Evolutionary conservation across 2,329 filamentous ascomycete genomes (phyloP).

Genomic region (Neonectria magnoliae): DNA sequence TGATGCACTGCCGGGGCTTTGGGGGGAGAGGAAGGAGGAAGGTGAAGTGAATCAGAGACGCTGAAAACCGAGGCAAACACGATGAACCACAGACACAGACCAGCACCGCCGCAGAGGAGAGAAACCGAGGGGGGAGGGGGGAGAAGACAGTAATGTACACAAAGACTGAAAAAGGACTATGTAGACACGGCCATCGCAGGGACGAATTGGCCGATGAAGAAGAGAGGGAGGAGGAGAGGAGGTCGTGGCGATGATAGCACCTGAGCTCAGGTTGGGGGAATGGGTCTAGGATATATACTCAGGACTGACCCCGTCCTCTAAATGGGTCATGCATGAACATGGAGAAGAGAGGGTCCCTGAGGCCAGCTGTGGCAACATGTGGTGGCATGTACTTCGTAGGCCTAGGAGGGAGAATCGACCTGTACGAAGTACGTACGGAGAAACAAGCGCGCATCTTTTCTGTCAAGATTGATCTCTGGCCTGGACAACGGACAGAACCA

Average conservation of each 20-base stretch:
- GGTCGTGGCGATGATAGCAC: constrained; percentile 42
- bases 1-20: constrained; percentile 34
- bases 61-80: constrained; percentile 41
- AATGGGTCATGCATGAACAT: constrained; percentile 51
- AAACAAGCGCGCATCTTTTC: constrained; percentile 44
- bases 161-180: constrained; percentile 41
- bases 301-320: constrained; percentile 38
- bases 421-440: constrained; percentile 39
- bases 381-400: constrained; percentile 26
- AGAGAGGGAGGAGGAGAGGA: constrained; percentile 39
- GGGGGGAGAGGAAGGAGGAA: constrained; percentile 4
- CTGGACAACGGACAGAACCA: constrained; percentile 42
- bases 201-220: constrained; percentile 38
- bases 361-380: constrained; percentile 33
- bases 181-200: constrained; percentile 42
- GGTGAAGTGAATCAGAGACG: constrained; percentile 40
- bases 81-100: constrained; percentile 41
- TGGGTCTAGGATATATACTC: constrained; percentile 60
- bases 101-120: constrained; percentile 34
- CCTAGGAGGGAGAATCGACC: constrained; percentile 37
- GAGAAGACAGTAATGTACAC: constrained; percentile 39
- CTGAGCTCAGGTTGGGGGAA: constrained; percentile 49
- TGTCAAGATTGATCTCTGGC: constrained; percentile 45
- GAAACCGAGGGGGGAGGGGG: constrained; percentile 29
- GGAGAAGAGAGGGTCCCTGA: constrained; percentile 50